These are phyloP conservation scores for Salicornia ramosissima DNA, from an alignment of 148 eudicot genomes.

Conservation along the genomic window DNA sequence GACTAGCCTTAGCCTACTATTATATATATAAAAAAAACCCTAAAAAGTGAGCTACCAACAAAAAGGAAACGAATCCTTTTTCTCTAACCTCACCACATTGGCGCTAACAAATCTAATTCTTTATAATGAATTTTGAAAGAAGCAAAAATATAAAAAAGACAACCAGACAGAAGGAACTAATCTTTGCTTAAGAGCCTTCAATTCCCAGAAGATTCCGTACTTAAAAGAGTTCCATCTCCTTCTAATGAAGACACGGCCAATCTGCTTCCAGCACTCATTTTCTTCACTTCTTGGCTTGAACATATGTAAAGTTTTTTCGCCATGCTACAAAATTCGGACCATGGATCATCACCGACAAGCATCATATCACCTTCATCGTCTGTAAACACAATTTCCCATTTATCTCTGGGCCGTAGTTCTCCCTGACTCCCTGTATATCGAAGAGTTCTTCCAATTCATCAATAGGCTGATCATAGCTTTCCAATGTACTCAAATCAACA, in stretches of 20 bases:
- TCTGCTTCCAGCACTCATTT: constrained; percentile 54
- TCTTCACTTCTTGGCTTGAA: constrained; percentile 85
- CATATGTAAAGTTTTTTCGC: constrained; percentile 72
- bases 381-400: constrained; percentile 86
- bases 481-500: constrained; percentile 61
- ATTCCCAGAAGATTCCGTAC: constrained; percentile 38
- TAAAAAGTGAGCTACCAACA: constrained; percentile 25
- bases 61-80: not conserved
- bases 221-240: constrained; percentile 48
- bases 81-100: constrained; percentile 10
- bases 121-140: not conserved
- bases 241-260: constrained; percentile 40
- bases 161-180: not conserved
- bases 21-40: constrained; percentile 4
- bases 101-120: constrained; percentile 11
- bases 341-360: constrained; percentile 93
- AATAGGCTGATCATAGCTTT: constrained; percentile 65
- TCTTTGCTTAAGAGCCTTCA: not conserved
- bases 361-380: constrained; percentile 94
- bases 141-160: not conserved
- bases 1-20: constrained; percentile 13
- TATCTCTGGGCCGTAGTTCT: constrained; percentile 48
- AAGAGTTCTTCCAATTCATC: constrained; percentile 74
- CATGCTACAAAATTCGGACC: constrained; percentile 89
- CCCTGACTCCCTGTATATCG: constrained; percentile 75